phyloP scores from a whole-genome alignment of 2,329 filamentous ascomycete species.

The Catunica adiposa region DNA sequence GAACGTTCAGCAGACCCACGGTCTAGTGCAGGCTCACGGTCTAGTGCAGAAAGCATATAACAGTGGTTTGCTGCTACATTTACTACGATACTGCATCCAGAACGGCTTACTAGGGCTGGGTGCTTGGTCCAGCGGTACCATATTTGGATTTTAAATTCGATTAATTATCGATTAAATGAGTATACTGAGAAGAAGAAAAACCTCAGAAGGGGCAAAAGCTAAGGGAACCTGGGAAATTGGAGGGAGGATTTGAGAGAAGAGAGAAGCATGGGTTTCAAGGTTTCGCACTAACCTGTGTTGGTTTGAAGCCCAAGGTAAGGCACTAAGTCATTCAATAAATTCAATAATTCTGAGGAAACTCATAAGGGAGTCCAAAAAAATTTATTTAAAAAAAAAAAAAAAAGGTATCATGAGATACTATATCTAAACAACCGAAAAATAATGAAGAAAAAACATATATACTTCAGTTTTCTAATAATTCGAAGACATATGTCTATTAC shows the following conservation, averaged over 20 bases:
- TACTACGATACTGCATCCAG: not conserved
- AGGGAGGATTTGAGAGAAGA: constrained; percentile 1
- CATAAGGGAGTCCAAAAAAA: too few species aligned
- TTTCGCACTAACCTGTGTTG: not conserved
- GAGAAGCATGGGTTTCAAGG: not conserved
- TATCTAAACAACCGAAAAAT: too few species aligned
- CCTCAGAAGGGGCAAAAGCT: not conserved
- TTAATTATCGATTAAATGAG: constrained; percentile 1
- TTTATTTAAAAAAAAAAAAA: too few species aligned
- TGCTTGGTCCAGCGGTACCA: not conserved
- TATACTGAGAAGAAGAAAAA: not conserved
- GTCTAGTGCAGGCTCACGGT: not conserved
- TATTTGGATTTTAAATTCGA: not conserved
- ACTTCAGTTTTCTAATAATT: too few species aligned
- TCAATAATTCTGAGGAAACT: too few species aligned
- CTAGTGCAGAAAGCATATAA: not conserved
- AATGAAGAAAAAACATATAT: too few species aligned
- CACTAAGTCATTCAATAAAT: too few species aligned
- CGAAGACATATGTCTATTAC: too few species aligned
- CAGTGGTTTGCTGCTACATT: not conserved
- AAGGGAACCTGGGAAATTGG: not conserved
- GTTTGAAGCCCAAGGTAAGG: not conserved
- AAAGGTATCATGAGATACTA: too few species aligned
- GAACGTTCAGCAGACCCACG: not conserved
- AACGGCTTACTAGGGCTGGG: not conserved